These are phyloP conservation scores for Aspergillus fischeri DNA, from an alignment of 2,329 filamentous ascomycete species.

Conservation along the genomic window DNA sequence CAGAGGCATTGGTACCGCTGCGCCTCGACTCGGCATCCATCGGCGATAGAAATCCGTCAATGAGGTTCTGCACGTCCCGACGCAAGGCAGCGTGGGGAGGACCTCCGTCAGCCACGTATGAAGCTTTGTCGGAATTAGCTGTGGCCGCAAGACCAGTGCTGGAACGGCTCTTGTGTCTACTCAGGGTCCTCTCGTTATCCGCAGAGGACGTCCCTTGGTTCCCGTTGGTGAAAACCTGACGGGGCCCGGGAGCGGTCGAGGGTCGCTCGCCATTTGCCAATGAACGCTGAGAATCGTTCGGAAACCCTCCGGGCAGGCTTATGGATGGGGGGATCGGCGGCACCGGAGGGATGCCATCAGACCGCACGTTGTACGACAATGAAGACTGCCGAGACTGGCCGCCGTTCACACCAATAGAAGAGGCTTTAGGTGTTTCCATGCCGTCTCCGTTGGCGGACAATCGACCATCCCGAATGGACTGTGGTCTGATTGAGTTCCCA, in stretches of 20 bases:
- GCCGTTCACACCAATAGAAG: slow-evolving; percentile 15
- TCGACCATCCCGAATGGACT: slow-evolving; percentile 21
- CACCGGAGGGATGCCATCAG: slow-evolving; percentile 42
- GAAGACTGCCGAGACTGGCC: slow-evolving; percentile 9
- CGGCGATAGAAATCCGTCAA: slow-evolving; percentile 34
- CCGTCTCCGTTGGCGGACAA: slow-evolving; percentile 22
- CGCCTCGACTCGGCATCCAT: slow-evolving; percentile 16
- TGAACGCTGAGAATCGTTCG: slow-evolving; percentile 35
- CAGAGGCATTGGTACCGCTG: slow-evolving; percentile 6
- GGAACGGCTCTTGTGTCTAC: slow-evolving; percentile 32
- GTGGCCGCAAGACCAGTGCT: slow-evolving; percentile 25
- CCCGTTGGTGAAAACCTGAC: slow-evolving; percentile 17
- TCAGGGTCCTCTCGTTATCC: slow-evolving; percentile 25
- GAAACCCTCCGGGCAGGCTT: slow-evolving; percentile 40
- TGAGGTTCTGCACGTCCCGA: slow-evolving; percentile 33
- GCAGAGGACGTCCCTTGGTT: slow-evolving; percentile 14
- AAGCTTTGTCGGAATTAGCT: slow-evolving; percentile 9
- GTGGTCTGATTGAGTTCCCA: slow-evolving; percentile 23
- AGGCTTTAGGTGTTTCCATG: slow-evolving; percentile 31
- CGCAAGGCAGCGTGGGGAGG: slow-evolving; percentile 19
- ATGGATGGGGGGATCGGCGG: slow-evolving; percentile 43
- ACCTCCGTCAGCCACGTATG: slow-evolving; percentile 14
- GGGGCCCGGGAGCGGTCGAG: slow-evolving; percentile 28
- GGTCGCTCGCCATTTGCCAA: slow-evolving; percentile 25
- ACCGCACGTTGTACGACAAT: slow-evolving; percentile 9